Conservation (phyloP, 2,329 filamentous ascomycete genomes). For the Sphaerulina populicola region DNA sequence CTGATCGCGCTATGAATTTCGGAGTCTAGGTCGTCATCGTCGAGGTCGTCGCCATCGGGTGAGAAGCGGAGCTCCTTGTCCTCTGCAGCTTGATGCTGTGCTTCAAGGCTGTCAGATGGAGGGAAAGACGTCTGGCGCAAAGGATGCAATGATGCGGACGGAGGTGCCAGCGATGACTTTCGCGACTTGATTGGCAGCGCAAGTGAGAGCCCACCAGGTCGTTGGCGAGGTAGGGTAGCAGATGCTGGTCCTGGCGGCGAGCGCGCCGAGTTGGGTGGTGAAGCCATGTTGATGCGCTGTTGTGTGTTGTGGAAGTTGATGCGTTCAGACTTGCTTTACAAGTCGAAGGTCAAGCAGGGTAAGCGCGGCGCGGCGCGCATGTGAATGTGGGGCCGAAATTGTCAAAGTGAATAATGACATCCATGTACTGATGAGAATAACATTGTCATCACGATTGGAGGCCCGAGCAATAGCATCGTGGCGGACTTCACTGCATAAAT, state of each 20-base stretch:
- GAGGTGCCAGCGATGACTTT: constrained; percentile 57
- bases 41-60: constrained; percentile 25
- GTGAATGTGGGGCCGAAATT: neutral
- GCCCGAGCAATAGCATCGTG: too few species aligned
- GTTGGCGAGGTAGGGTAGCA: constrained; percentile 44
- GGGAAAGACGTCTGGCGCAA: constrained; percentile 76
- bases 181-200: constrained; percentile 53
- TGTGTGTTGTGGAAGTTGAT: constrained; percentile 3
- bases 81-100: constrained; percentile 36
- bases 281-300: constrained; percentile 18
- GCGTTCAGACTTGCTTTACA: neutral
- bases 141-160: constrained; percentile 52
- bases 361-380: neutral
- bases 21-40: constrained; percentile 30
- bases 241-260: constrained; percentile 22
- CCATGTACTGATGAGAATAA: too few species aligned
- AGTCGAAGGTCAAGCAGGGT: neutral
- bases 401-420: too few species aligned
- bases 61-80: constrained; percentile 22
- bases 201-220: constrained; percentile 52
- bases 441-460: too few species aligned
- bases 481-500: too few species aligned
- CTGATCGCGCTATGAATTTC: constrained; percentile 31
- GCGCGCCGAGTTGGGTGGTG: constrained; percentile 19
- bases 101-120: constrained; percentile 46